phyloP scores from a whole-genome alignment of 1,139 yeast genomes.

The Yamadazyma blattariae region DNA sequence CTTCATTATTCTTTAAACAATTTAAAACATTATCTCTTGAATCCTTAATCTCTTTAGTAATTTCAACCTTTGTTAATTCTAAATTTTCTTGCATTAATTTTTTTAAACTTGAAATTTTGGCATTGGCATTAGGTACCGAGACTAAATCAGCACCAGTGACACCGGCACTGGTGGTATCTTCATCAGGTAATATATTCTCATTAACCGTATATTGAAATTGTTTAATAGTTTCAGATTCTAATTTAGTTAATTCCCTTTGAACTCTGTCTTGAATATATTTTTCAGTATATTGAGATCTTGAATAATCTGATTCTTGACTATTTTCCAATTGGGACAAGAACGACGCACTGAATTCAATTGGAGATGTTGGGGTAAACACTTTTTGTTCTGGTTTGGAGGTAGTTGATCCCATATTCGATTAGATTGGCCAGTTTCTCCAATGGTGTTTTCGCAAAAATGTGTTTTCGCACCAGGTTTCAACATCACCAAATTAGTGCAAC shows the following conservation, averaged over 20 bases:
- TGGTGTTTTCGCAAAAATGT: too few species aligned
- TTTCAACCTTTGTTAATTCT: conserved; percentile 38
- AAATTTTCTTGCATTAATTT: conserved; percentile 47
- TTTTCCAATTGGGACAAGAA: conserved; percentile 70
- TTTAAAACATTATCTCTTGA: conserved; percentile 58
- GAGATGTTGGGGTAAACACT: conserved; percentile 68
- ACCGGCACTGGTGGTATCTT: too few species aligned
- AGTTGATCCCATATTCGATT: conserved; percentile 46
- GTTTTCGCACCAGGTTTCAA: background rate
- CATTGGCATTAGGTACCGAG: conserved; percentile 34
- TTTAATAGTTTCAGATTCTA: conserved; percentile 58
- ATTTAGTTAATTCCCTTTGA: conserved; percentile 56
- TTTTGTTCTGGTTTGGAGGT: conserved; percentile 63
- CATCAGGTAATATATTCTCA: conserved; percentile 34
- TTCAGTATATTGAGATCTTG: conserved; percentile 78
- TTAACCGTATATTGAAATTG: conserved; percentile 54
- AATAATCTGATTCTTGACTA: conserved; percentile 74
- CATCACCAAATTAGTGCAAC: too few species aligned
- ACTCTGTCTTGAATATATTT: conserved; percentile 78
- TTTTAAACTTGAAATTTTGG: conserved; percentile 43
- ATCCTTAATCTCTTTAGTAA: conserved; percentile 26
- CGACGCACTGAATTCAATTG: conserved; percentile 70
- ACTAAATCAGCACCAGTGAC: conserved; percentile 26
- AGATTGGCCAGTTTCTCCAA: too few species aligned
- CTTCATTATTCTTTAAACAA: conserved; percentile 69